Base-by-base conservation (phyloP, 768 basidiomycete species). In the Lentinula detonsa region DNA sequence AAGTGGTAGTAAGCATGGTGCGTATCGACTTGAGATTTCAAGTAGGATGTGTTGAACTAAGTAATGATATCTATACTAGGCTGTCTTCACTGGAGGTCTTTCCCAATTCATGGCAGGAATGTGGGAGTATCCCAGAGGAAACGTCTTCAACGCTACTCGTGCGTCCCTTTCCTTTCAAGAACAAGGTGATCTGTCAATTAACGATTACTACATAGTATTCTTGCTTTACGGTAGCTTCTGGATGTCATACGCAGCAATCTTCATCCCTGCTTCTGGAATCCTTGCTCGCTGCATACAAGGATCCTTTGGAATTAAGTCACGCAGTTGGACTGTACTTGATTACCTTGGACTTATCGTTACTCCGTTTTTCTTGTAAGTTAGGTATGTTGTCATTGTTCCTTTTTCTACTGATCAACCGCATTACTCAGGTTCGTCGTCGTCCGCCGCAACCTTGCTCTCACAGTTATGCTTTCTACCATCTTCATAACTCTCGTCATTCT, bases 81-180 rank as follows among this genome's bases (percentile, higher is more conserved):
- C 88, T 4, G 68, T 90, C 63, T 87, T 84, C 64, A 77, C 80
- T 48, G 91, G 92, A 23, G 92, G 92, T 50, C 83, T 93, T 16
- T 80, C 77, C 9, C 92, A 94, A 67, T 76, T 93, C 63, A 67
- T 92, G 31, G 91, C 90, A 3, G 92, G 92, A 51, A 90, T 91
- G 85, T 91, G 89, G 90, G 83, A 85, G 70, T 81, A 83, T 64
- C 78, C 81, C 4, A 73, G 80, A 39, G 85, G 85, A 1, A 87
- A 89, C 62, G 75, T 77, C 3, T 89, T 88, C 57, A 84, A 81
- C 57, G 86, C 86, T 0, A 87, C 87, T 4, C 83, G 87, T 86
- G 50, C 62, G 81, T 75, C 45, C 33, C 39, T 35, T 33, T 54
- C 49, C 10, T 33, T 35, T 56, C 56, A 46, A 46, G 28, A 28